Evolutionary conservation across 257 asterid genomes (phyloP), one percentile per base, ranked within the genome.

Genomic region (Ehretia macrophylla): DNA sequence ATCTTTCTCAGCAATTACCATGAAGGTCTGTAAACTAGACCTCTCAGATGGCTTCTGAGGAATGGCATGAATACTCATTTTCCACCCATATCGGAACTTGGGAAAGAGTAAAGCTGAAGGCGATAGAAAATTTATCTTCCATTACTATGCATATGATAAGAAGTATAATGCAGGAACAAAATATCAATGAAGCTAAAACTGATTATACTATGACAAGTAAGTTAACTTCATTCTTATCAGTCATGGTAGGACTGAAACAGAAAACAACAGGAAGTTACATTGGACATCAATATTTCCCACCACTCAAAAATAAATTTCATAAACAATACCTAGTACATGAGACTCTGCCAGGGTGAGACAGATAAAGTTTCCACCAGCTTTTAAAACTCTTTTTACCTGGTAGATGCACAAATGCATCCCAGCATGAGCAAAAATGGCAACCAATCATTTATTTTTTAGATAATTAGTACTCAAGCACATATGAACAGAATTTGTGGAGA

Each of bases 21-120:
- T 82, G 71, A 86, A 79, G 53, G 97, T 89, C 71, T 80, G 90
- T 55, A 93, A 81, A 75, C 81, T 77, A 27, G 68, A 59, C 70
- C 68, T 68, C 54, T 66, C 65, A 17, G 78, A 66, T 72, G 85
- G 67, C 66, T 74, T 78, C 75, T 68, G 73, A 74, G 81, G 67
- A 72, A 93, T 65, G 49, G 79, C 83, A 74, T 83, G 74, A 65
- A 92, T 55, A 64, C 84, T 80, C 85, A 83, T 66, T 73, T 77
- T 85, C 99, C 99, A 92, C 66, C 99, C 95, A 83, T 77, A 72
- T 39, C 97, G 95, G 51, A 84, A 88, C 85, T 80, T 85, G n/a
- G 73, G 77, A 20, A 92, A 81, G 62, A 92, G 91, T 45, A 89
- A 67, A 70, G 78, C 99, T 92, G 79, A 53, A 59, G 39, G 53